A percentile compares a stretch with the other conserved stretches of the same genome.
These are phyloP conservation scores for Boeremia exigua DNA, from an alignment of 2,329 filamentous ascomycete species.

Conservation along the genomic window DNA sequence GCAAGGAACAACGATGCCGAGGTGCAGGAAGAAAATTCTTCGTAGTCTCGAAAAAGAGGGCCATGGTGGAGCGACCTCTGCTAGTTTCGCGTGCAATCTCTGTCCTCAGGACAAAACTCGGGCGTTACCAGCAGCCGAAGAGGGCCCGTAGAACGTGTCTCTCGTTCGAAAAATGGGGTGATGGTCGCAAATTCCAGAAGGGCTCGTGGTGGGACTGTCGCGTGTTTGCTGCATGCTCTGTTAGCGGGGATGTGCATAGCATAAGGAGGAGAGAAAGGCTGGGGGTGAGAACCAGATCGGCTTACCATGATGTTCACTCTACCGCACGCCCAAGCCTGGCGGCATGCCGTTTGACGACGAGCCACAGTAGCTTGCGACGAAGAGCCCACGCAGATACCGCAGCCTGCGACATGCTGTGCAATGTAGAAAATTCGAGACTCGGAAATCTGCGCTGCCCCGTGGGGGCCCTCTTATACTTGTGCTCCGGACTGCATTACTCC, in stretches of 20 bases:
- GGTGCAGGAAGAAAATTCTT: slow-evolving; percentile 23
- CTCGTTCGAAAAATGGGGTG: slow-evolving; percentile 9
- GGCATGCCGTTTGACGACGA: slow-evolving; percentile 12
- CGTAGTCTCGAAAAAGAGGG: slow-evolving; percentile 32
- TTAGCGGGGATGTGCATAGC: slow-evolving; percentile 11
- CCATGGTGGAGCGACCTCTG: slow-evolving; percentile 21
- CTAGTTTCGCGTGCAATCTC: slow-evolving; percentile 18
- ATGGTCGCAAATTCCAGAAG: not conserved
- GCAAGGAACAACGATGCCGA: slow-evolving; percentile 13
- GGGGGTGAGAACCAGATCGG: slow-evolving; percentile 7
- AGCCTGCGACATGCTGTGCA: slow-evolving; percentile 6
- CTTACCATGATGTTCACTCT: slow-evolving; percentile 13
- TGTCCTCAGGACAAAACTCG: slow-evolving; percentile 22
- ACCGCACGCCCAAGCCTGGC: slow-evolving; percentile 14
- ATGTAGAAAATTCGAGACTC: not conserved
- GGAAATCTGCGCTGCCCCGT: slow-evolving; percentile 3
- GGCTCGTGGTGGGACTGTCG: slow-evolving; percentile 9
- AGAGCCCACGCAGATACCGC: slow-evolving; percentile 18
- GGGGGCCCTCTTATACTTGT: slow-evolving; percentile 16
- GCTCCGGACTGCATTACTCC: slow-evolving; percentile 16
- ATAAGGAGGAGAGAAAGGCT: slow-evolving; percentile 5
- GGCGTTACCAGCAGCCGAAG: slow-evolving; percentile 8
- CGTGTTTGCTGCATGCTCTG: slow-evolving; percentile 1
- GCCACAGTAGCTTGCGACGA: slow-evolving; percentile 14
- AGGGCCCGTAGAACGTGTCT: slow-evolving; percentile 10